These are phyloP conservation scores for Isabelozyma gotoi DNA, from an alignment of 805 yeast species.

Conservation along the genomic window DNA sequence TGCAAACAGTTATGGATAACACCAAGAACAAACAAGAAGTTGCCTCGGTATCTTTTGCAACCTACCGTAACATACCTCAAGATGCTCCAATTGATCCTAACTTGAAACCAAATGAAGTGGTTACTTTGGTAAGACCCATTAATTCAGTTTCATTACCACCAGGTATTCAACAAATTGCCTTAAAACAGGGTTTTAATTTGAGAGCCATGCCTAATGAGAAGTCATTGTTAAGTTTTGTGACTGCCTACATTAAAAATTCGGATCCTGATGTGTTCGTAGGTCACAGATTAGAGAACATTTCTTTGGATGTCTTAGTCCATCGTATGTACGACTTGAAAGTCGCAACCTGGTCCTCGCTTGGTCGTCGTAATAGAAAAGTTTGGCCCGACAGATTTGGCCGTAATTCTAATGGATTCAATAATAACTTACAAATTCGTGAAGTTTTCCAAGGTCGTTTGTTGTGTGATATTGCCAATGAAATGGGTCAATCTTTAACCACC, in stretches of 20 bases:
- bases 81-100: constrained; percentile 72
- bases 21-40: constrained; percentile 80
- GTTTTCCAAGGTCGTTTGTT: constrained; percentile 81
- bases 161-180: constrained; percentile 65
- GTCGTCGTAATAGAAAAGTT: constrained; percentile 71
- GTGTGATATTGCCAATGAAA: constrained; percentile 91
- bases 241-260: constrained; percentile 64
- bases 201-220: constrained; percentile 72
- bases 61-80: constrained; percentile 66
- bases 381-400: constrained; percentile 78
- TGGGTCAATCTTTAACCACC: constrained; percentile 88
- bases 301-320: constrained; percentile 77
- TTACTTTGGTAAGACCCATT: constrained; percentile 80
- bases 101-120: constrained; percentile 55
- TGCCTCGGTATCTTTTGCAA: constrained; percentile 76
- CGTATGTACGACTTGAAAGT: constrained; percentile 74
- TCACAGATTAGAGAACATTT: constrained; percentile 76
- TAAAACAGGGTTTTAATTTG: constrained; percentile 50
- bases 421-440: constrained; percentile 60
- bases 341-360: constrained; percentile 77
- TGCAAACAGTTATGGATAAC: constrained; percentile 79
- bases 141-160: constrained; percentile 63
- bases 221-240: constrained; percentile 68
- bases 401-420: constrained; percentile 42
- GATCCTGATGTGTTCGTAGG: constrained; percentile 95